phyloP scores from a whole-genome alignment of 164 flowering plant genomes.

The Magnolia sinica region DNA sequence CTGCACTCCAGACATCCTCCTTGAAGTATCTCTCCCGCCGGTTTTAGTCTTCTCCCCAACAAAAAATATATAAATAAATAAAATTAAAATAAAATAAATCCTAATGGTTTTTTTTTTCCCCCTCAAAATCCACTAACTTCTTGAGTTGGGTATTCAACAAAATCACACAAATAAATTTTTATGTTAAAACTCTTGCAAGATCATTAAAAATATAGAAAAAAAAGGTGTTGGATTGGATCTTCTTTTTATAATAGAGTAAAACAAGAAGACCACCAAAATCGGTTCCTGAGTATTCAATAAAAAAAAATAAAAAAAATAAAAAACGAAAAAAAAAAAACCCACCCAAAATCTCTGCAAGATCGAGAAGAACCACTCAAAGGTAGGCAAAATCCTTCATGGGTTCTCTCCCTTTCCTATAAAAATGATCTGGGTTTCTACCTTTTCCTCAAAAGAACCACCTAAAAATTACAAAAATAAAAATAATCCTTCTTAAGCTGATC shows the following conservation, averaged over 20 bases:
- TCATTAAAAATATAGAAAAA: background rate
- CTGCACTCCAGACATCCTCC: slow-evolving; percentile 59
- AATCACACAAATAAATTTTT: background rate
- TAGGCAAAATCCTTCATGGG: slow-evolving; percentile 8
- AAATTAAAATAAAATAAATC: background rate
- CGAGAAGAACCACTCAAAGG: background rate
- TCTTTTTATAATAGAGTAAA: background rate
- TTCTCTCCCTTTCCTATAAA: slow-evolving; percentile 4
- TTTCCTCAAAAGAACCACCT: background rate
- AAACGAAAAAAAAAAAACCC: background rate
- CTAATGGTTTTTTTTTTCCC: background rate
- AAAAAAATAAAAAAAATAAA: background rate
- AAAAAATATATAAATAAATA: background rate
- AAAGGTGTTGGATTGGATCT: background rate
- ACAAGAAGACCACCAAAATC: background rate
- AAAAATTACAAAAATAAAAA: background rate
- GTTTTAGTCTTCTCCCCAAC: slow-evolving; percentile 13
- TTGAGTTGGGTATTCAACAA: slow-evolving; percentile 3
- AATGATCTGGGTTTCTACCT: slow-evolving; percentile 13
- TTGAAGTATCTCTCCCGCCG: slow-evolving; percentile 14
- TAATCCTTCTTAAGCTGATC: background rate
- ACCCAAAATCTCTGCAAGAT: background rate
- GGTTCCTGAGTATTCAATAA: background rate
- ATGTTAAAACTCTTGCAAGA: background rate
- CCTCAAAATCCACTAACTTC: background rate